phyloP scores from a whole-genome alignment of 2,329 filamentous ascomycete species.

The Microcyclospora pomicola region DNA sequence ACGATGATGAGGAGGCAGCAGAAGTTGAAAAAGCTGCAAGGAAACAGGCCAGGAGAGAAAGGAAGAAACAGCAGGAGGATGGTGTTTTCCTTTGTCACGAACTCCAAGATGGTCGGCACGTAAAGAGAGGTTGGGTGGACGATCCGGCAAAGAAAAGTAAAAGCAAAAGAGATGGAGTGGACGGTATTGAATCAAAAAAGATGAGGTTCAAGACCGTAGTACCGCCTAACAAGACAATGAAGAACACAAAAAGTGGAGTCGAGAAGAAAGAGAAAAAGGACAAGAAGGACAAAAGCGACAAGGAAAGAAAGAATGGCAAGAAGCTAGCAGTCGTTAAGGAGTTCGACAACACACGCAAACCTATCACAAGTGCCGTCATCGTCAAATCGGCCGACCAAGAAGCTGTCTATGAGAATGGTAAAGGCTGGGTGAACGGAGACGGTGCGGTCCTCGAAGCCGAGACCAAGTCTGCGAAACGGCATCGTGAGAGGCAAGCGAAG shows the following conservation, averaged over 20 bases:
- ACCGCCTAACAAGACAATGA: slow-evolving; percentile 42
- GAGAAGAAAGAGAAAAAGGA: slow-evolving; percentile 51
- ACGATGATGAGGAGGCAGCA: slow-evolving; percentile 22
- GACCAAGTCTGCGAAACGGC: slow-evolving; percentile 10
- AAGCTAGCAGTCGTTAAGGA: slow-evolving; percentile 65
- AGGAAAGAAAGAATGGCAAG: slow-evolving; percentile 33
- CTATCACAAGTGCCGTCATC: background rate
- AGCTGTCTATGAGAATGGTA: slow-evolving; percentile 57
- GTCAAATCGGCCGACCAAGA: slow-evolving; percentile 28
- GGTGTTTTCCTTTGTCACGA: slow-evolving; percentile 53
- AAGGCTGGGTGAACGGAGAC: slow-evolving; percentile 73
- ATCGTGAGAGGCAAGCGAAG: slow-evolving; percentile 18
- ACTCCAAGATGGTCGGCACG: slow-evolving; percentile 58
- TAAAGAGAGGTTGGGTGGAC: slow-evolving; percentile 84
- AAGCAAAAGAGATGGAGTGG: slow-evolving; percentile 13
- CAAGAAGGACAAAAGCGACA: slow-evolving; percentile 45
- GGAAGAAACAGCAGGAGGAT: slow-evolving; percentile 34
- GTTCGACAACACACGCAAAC: slow-evolving; percentile 69
- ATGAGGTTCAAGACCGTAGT: slow-evolving; percentile 74
- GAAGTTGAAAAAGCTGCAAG: slow-evolving; percentile 12
- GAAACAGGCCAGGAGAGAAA: slow-evolving; percentile 42
- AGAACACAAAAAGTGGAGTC: slow-evolving; percentile 46
- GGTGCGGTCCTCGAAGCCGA: slow-evolving; percentile 59
- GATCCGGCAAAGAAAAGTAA: slow-evolving; percentile 18
- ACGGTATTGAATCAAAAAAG: slow-evolving; percentile 55